Evolutionary conservation across 148 eudicot genomes (phyloP).

Genomic region (Arbutus unedo): DNA sequence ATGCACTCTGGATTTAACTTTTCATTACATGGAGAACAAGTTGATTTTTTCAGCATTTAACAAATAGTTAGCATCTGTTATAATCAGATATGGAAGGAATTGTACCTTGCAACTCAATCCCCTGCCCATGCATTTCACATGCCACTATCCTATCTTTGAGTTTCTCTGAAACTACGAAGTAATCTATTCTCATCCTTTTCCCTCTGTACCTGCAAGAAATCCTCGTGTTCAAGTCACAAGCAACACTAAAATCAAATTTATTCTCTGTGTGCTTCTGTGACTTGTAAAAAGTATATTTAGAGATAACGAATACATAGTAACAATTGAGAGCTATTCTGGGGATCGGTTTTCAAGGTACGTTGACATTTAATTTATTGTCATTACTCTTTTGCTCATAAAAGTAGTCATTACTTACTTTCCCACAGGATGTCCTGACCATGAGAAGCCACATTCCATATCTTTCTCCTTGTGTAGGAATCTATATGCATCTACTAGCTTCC

Average conservation of each 20-base stretch:
- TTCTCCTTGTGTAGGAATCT: slow-evolving; percentile 75
- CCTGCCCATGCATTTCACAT: slow-evolving; percentile 84
- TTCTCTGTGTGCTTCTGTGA: background rate
- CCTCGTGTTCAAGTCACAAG: slow-evolving; percentile 15
- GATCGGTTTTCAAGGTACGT: background rate
- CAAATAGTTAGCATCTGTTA: background rate
- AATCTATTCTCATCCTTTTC: slow-evolving; percentile 97
- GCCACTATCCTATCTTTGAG: slow-evolving; percentile 67
- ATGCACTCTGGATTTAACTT: background rate
- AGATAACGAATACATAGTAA: background rate
- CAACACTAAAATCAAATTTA: background rate
- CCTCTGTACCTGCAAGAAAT: slow-evolving; percentile 74
- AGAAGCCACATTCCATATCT: slow-evolving; percentile 90
- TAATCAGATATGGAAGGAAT: background rate
- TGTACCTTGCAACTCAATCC: slow-evolving; percentile 84
- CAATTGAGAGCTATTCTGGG: background rate
- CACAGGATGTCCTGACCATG: slow-evolving; percentile 96
- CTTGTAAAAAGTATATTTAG: background rate
- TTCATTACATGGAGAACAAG: background rate
- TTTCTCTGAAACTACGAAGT: slow-evolving; percentile 65
- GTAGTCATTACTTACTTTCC: slow-evolving; percentile 61
- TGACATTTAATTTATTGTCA: background rate
- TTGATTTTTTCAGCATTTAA: background rate
- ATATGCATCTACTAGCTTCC: slow-evolving; percentile 83
- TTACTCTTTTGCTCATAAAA: slow-evolving; percentile 21